phyloP scores from a whole-genome alignment of 768 basidiomycete species.

The Lentinula sp. region DNA sequence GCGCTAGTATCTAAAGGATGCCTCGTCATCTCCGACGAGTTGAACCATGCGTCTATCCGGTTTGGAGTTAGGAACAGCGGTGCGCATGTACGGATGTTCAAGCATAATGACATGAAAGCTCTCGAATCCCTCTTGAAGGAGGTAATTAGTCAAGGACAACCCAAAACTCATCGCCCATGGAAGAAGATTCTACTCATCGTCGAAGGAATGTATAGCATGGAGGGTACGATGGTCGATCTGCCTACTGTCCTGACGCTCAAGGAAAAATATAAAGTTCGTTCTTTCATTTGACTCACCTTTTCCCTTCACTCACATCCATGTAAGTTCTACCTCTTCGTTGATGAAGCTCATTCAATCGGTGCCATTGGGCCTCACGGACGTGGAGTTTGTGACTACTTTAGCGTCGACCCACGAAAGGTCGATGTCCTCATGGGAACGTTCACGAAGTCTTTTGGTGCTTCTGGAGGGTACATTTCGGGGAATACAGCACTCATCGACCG shows the following conservation, averaged over 20 bases:
- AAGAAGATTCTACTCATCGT: slow-evolving; percentile 95
- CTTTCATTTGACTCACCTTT: not conserved
- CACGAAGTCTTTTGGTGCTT: slow-evolving; percentile 90
- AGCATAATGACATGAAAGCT: slow-evolving; percentile 89
- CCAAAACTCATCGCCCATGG: slow-evolving; percentile 98
- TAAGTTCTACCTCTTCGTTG: slow-evolving; percentile 93
- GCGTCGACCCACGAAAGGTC: slow-evolving; percentile 68
- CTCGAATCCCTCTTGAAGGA: slow-evolving; percentile 81
- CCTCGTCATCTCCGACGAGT: slow-evolving; percentile 93
- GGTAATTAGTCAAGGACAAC: slow-evolving; percentile 94
- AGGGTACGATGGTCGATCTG: slow-evolving; percentile 88
- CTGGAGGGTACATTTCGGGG: slow-evolving; percentile 93
- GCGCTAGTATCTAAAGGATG: slow-evolving; percentile 88
- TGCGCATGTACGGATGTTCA: slow-evolving; percentile 88
- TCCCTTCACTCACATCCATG: not conserved
- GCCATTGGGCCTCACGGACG: slow-evolving; percentile 93
- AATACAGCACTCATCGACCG: slow-evolving; percentile 74
- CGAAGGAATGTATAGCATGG: slow-evolving; percentile 97
- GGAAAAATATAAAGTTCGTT: slow-evolving; percentile 85
- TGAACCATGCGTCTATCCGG: slow-evolving; percentile 94
- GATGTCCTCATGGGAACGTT: slow-evolving; percentile 99
- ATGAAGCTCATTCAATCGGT: slow-evolving; percentile 97
- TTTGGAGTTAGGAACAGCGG: slow-evolving; percentile 88
- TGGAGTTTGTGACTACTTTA: slow-evolving; percentile 93
- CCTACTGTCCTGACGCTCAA: slow-evolving; percentile 83